These are phyloP conservation scores for Toxicodendron radicans DNA, from an alignment of 345 rosid genomes.

Conservation along the genomic window DNA sequence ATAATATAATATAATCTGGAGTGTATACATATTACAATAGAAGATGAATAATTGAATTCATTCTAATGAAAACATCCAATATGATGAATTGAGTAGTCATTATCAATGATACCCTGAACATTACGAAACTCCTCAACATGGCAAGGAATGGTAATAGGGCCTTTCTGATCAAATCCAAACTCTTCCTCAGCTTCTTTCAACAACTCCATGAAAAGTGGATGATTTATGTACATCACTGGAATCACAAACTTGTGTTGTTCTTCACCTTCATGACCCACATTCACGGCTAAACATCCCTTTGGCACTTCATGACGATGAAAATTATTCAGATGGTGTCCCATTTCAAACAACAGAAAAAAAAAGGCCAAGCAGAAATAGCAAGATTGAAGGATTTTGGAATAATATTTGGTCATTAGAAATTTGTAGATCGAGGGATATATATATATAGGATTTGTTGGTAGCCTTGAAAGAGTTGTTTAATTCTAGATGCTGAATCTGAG, in stretches of 20 bases:
- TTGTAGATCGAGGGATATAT: too few relatives aligned
- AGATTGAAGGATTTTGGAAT: too few relatives aligned
- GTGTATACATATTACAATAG: too few relatives aligned
- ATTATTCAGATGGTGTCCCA: too few relatives aligned
- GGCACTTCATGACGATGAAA: conserved; percentile 39
- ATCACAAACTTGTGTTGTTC: conserved; percentile 68
- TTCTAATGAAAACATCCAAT: conserved; percentile 38
- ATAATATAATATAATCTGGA: too few relatives aligned
- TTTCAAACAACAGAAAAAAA: too few relatives aligned
- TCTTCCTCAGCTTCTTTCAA: conserved; percentile 80
- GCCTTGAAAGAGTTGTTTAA: too few relatives aligned
- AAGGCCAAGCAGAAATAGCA: too few relatives aligned
- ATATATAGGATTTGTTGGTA: too few relatives aligned
- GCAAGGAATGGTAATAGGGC: conserved; percentile 86
- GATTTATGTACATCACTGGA: conserved; percentile 74
- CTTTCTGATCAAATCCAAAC: conserved; percentile 73
- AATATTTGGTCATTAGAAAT: too few relatives aligned
- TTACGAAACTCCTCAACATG: conserved; percentile 67
- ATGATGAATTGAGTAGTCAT: conserved; percentile 40
- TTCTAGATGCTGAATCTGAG: too few relatives aligned
- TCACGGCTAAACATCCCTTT: conserved; percentile 68
- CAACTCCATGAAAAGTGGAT: conserved; percentile 64
- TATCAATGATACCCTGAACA: conserved; percentile 64
- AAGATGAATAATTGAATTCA: too few relatives aligned
- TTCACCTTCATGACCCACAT: conserved; percentile 78